These are phyloP conservation scores for Nicotiana undulata DNA, from an alignment of 257 asterid species.

Conservation along the genomic window DNA sequence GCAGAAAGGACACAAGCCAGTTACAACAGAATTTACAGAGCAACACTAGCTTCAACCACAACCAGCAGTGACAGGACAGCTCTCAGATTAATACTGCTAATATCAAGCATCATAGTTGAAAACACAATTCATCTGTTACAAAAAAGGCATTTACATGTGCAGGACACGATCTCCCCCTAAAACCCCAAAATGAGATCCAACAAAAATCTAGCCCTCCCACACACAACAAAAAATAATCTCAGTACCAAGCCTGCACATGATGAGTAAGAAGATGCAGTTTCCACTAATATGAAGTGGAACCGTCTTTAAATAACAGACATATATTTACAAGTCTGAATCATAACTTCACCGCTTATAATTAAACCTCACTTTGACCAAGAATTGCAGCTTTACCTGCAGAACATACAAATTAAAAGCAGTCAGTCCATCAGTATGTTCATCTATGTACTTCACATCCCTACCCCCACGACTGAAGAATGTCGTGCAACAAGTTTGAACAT, in stretches of 20 bases:
- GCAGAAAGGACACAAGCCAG: background rate
- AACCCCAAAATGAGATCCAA: conserved; percentile 45
- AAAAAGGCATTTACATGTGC: background rate
- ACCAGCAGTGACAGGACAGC: background rate
- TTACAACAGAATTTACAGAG: background rate
- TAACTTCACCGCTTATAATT: conserved; percentile 60
- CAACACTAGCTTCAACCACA: background rate
- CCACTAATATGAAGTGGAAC: background rate
- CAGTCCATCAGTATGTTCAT: background rate
- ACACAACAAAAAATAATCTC: background rate
- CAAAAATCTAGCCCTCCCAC: conserved; percentile 1
- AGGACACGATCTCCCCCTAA: conserved; percentile 33
- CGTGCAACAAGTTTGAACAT: background rate
- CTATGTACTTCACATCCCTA: background rate
- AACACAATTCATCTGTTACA: background rate
- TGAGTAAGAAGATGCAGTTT: background rate
- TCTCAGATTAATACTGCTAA: background rate
- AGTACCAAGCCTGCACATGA: background rate
- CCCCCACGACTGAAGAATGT: background rate
- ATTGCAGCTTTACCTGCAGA: conserved; percentile 88
- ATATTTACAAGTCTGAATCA: background rate
- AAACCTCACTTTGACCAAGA: conserved; percentile 85
- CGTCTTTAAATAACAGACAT: conserved; percentile 8
- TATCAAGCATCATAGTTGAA: background rate
- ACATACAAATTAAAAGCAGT: background rate